These are phyloP conservation scores for Polyplosphaeria fusca DNA, from an alignment of 495 filamentous ascomycete genomes.

Conservation along the genomic window DNA sequence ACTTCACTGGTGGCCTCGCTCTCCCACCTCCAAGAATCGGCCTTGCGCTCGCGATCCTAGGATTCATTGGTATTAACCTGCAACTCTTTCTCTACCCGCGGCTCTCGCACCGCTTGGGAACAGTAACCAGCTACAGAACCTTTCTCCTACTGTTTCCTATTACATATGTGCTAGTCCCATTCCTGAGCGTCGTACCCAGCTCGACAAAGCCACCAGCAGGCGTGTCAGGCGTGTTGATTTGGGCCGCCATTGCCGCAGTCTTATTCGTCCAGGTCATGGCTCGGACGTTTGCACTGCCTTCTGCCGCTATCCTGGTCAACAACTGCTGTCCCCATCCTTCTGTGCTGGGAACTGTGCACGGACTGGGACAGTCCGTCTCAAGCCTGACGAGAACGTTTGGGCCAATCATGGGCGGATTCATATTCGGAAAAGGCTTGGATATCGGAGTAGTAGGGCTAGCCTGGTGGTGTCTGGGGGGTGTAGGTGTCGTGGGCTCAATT, in stretches of 20 bases:
- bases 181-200: constrained; percentile 59
- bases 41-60: constrained; percentile 65
- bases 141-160: constrained; percentile 63
- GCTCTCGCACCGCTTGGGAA: constrained; percentile 59
- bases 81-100: constrained; percentile 70
- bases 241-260: constrained; percentile 59
- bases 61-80: constrained; percentile 63
- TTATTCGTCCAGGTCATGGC: constrained; percentile 67
- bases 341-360: constrained; percentile 67
- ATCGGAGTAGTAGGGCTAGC: constrained; percentile 64
- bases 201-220: constrained; percentile 31
- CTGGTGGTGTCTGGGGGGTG: constrained; percentile 66
- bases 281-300: constrained; percentile 67
- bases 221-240: constrained; percentile 62
- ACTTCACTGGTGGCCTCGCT: constrained; percentile 71
- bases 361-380: constrained; percentile 61
- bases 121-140: constrained; percentile 56
- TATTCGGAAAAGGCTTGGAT: constrained; percentile 61
- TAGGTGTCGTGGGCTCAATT: constrained; percentile 60
- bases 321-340: constrained; percentile 61
- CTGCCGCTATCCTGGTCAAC: constrained; percentile 65
- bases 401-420: constrained; percentile 61
- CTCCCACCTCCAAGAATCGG: constrained; percentile 67
- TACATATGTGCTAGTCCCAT: constrained; percentile 65
- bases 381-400: constrained; percentile 62